Conservation (phyloP, 306 rosid genomes). For the Fragaria nilgerrensis region DNA sequence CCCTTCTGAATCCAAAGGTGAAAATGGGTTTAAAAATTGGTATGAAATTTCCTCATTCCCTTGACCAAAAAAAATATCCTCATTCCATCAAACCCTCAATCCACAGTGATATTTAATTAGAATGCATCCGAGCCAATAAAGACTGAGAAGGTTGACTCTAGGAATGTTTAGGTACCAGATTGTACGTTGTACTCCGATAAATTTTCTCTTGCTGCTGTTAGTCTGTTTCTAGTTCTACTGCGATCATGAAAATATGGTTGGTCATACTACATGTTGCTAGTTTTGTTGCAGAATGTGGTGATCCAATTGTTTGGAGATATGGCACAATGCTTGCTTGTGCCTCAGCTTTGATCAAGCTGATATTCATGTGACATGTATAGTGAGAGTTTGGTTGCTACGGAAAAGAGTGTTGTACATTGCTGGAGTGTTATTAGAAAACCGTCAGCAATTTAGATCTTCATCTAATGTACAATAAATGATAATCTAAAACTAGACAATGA, state of each 20-base stretch:
- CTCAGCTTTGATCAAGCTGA: not conserved
- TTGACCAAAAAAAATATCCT: too few relatives aligned
- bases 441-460: conserved; percentile 16
- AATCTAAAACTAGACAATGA: not conserved
- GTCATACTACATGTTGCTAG: not conserved
- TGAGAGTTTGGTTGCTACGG: not conserved
- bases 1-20: too few relatives aligned
- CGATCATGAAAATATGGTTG: not conserved
- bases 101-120: too few relatives aligned
- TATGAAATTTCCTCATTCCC: too few relatives aligned
- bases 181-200: too few relatives aligned
- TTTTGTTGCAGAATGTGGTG: not conserved
- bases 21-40: too few relatives aligned
- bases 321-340: not conserved
- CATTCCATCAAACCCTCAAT: too few relatives aligned
- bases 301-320: not conserved
- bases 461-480: conserved; percentile 3
- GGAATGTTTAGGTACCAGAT: too few relatives aligned
- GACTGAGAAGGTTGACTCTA: too few relatives aligned
- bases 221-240: too few relatives aligned
- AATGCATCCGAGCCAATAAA: too few relatives aligned
- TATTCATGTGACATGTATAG: not conserved
- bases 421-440: conserved; percentile 14
- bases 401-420: conserved; percentile 2
- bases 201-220: too few relatives aligned